Conservation (phyloP, 805 yeast genomes). For the Lipomyces chichibuensis region DNA sequence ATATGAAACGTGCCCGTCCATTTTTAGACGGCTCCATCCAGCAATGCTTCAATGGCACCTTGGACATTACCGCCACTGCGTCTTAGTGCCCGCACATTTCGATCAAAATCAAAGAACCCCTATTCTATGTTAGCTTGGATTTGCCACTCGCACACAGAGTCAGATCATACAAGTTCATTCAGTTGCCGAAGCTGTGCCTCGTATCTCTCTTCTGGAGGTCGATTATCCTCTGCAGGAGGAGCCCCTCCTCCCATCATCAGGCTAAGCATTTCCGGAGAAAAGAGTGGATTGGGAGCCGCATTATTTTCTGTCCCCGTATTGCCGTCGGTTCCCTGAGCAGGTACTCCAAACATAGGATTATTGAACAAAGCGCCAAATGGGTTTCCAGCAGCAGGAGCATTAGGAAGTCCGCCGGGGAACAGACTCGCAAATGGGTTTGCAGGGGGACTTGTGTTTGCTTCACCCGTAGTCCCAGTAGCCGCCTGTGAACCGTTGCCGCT, state of each 20-base stretch:
- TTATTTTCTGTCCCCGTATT: conserved; percentile 10
- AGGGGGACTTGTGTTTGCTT: conserved; percentile 36
- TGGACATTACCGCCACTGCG: conserved; percentile 97
- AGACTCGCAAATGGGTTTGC: conserved; percentile 60
- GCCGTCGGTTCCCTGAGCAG: conserved; percentile 44
- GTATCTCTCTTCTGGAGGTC: conserved; percentile 81
- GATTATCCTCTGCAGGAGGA: conserved; percentile 56
- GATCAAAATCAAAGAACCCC: conserved; percentile 88
- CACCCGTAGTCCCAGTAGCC: conserved; percentile 33
- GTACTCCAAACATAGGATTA: conserved; percentile 51
- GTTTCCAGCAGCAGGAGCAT: conserved; percentile 52
- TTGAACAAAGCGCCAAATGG: conserved; percentile 49
- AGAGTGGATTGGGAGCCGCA: conserved; percentile 25
- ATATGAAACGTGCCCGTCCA: neutral
- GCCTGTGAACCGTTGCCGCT: conserved; percentile 28
- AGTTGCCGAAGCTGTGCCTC: conserved; percentile 72
- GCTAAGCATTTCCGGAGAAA: conserved; percentile 32
- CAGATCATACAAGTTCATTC: conserved; percentile 60
- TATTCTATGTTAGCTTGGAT: neutral
- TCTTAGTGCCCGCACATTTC: conserved; percentile 87
- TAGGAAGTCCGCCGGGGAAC: conserved; percentile 45
- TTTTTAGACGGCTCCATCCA: conserved; percentile 52
- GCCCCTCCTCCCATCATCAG: conserved; percentile 29
- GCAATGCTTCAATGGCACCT: conserved; percentile 88
- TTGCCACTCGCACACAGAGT: neutral